These are phyloP conservation scores for Aspergillus heteromorphus DNA, from an alignment of 495 filamentous ascomycete genomes.

Conservation along the genomic window DNA sequence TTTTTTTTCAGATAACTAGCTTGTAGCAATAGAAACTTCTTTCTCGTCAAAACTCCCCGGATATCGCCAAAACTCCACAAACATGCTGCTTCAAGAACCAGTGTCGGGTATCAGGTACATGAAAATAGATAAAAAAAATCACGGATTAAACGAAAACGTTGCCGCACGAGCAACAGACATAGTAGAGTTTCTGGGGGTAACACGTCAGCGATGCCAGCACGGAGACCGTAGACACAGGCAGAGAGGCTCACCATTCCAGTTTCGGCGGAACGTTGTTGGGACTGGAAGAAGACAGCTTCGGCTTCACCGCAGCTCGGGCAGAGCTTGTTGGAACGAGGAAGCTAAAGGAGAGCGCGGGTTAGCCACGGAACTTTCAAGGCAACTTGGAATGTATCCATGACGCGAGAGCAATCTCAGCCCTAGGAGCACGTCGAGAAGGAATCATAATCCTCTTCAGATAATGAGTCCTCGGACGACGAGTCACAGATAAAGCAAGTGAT, in stretches of 20 bases:
- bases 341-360: constrained; percentile 54
- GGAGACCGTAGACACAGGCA: neutral
- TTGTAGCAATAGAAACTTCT: constrained; percentile 32
- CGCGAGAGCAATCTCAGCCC: neutral
- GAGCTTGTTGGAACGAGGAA: constrained; percentile 74
- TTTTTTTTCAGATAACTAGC: constrained; percentile 25
- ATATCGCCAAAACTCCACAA: constrained; percentile 23
- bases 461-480: constrained; percentile 12
- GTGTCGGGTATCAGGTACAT: constrained; percentile 34
- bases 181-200: constrained; percentile 82
- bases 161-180: constrained; percentile 89
- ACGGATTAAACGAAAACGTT: constrained; percentile 65
- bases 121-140: constrained; percentile 14
- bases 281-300: constrained; percentile 97
- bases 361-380: constrained; percentile 33
- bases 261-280: constrained; percentile 89
- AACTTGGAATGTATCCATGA: constrained; percentile 6
- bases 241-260: constrained; percentile 84
- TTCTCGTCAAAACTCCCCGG: constrained; percentile 6
- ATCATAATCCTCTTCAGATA: constrained; percentile 14
- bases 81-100: constrained; percentile 17
- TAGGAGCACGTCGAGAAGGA: constrained; percentile 4
- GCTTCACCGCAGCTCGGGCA: constrained; percentile 80
- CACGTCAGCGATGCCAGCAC: neutral
- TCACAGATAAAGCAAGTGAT: constrained; percentile 47